Percentiles rank a stretch among this genome's conserved stretches.
These are phyloP conservation scores for Raphanus sativus DNA, from an alignment of 345 rosid genomes.

Conservation along the genomic window DNA sequence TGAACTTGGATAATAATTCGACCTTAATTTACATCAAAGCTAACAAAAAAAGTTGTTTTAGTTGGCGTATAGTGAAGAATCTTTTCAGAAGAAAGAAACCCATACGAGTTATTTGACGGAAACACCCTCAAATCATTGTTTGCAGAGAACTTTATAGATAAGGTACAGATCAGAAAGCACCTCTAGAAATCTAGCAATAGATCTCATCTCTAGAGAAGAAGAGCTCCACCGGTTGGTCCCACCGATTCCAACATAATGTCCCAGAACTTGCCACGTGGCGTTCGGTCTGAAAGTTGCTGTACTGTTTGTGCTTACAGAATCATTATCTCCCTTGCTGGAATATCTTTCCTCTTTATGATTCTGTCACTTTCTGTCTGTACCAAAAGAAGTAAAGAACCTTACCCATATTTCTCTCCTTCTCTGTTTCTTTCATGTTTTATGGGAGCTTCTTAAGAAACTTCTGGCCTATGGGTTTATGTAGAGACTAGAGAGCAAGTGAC, in stretches of 20 bases:
- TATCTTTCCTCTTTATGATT: conserved; percentile 29
- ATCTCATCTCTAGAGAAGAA: conserved; percentile 10
- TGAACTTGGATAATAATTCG: too few relatives aligned
- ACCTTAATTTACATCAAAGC: too few relatives aligned
- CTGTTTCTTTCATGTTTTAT: conserved; percentile 31
- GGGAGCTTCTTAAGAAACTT: background rate
- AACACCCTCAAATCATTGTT: conserved; percentile 37
- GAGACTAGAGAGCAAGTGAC: conserved; percentile 20
- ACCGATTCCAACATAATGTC: conserved; percentile 18
- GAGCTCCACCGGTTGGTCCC: conserved; percentile 4
- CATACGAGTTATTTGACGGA: conserved; percentile 9
- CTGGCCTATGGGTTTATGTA: conserved; percentile 5
- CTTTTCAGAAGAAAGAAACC: background rate
- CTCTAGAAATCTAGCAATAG: conserved; percentile 35
- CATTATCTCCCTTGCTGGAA: conserved; percentile 40
- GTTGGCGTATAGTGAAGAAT: too few relatives aligned
- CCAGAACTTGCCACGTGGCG: conserved; percentile 35
- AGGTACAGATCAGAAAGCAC: conserved; percentile 37
- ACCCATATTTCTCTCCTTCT: conserved; percentile 13
- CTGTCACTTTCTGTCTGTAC: conserved; percentile 38
- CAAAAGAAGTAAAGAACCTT: conserved; percentile 26
- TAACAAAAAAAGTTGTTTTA: too few relatives aligned
- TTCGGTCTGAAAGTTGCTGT: conserved; percentile 2
- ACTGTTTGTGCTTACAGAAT: conserved; percentile 33
- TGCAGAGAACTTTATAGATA: conserved; percentile 15